Base-by-base conservation (phyloP, 768 basidiomycete genomes). In the Leccinum subgranulosum region DNA sequence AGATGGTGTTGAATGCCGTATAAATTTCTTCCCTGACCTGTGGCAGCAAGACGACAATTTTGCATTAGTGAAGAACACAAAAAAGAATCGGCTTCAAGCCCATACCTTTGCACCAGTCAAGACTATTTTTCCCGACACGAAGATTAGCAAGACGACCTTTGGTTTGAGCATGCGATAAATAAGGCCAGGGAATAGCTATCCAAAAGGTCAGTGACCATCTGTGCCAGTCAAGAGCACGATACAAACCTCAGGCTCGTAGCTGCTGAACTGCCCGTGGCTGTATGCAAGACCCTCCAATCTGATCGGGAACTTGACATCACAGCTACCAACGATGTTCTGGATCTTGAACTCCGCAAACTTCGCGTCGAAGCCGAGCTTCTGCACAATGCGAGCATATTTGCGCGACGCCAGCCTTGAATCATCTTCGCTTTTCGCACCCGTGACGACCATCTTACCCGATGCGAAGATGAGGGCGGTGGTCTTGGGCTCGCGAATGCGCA, bases 151-250 rank as follows among this genome's bases (percentile, higher is more conserved):
- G 41, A 99, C 97, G 62, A 99, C 97, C 77, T 99, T 99, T 7
- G 97, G 97, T 75, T 98, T 97, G 77, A 98, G 90, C 97, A 98
- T 98, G 65, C 96, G 91, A 70, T 99, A 98, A 72, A 99, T 98
- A 47, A 99, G 83, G 68, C 97, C 96, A 54, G 97, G 96, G 87
- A 99, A 98, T 55, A 98, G 78, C 96, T 98, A 56, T 17, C 8
- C 17, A 5, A 2, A 27, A 19, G 6, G 29, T 69, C 19, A 62
- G 23, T 10, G 21, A 1, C 14, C 1, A 7, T 43, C n/a, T 14
- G 3, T 4, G 1, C 1, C 1, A 29, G 36, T 53, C 64, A 36
- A 68, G 50, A 6, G 51, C 39, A 36, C 2, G 15, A 39, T 3
- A 79, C 84, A 52, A 60, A 95, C 96, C 86, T 98, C 95, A 21